Conservation (phyloP, 2,329 filamentous ascomycete species). For the Trichoderma sp. region DNA sequence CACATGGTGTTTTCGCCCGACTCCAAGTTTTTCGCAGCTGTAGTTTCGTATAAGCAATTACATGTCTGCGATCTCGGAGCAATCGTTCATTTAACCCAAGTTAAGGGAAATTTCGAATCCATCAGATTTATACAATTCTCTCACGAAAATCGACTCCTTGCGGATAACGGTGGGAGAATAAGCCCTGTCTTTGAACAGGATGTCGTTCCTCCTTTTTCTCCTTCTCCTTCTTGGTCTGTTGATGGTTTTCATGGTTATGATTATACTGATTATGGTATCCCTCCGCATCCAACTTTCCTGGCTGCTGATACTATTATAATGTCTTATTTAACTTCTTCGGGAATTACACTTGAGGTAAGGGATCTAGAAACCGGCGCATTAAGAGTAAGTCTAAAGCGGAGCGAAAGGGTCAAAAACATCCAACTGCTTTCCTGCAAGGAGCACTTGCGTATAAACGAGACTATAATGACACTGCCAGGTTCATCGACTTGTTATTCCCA, state of each 20-base stretch:
- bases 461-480: not conserved
- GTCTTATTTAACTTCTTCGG: too few relatives aligned
- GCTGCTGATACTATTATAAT: not conserved
- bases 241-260: too few relatives aligned
- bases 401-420: not conserved
- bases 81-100: not conserved
- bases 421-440: not conserved
- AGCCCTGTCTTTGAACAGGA: not conserved
- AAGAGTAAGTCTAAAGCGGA: too few relatives aligned
- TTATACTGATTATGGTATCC: too few relatives aligned
- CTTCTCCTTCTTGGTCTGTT: too few relatives aligned
- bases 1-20: not conserved
- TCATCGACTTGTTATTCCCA: not conserved
- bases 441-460: not conserved
- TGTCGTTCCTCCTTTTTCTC: too few relatives aligned
- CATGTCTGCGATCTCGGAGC: not conserved
- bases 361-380: not conserved
- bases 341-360: too few relatives aligned
- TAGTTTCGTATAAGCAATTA: not conserved
- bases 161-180: rapidly evolving
- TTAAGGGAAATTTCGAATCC: too few relatives aligned
- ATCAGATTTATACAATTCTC: too few relatives aligned
- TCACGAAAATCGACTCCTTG: not conserved
- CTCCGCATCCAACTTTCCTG: not conserved
- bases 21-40: not conserved